Evolutionary conservation across 2,329 filamentous ascomycete genomes (phyloP).

Genomic region (Periconia macrospinosa): DNA sequence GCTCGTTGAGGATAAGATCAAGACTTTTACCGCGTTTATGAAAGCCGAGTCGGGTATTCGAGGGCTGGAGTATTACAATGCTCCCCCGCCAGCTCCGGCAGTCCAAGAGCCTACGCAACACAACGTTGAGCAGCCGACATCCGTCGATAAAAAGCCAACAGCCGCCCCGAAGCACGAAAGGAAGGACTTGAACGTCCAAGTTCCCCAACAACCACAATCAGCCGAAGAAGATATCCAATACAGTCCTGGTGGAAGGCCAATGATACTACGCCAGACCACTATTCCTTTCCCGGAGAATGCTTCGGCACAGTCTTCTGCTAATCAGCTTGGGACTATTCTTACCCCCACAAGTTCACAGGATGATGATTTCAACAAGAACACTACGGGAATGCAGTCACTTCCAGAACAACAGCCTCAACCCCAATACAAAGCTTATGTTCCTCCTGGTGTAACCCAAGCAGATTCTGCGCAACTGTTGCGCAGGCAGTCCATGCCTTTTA

Average conservation of each 20-base stretch:
- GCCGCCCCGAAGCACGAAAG: too few species aligned
- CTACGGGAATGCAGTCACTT: conserved; percentile 32
- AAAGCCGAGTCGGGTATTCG: conserved; percentile 34
- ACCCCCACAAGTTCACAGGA: conserved; percentile 40
- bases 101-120: conserved; percentile 4
- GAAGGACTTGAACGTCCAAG: conserved; percentile 21
- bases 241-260: conserved; percentile 58
- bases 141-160: conserved; percentile 2
- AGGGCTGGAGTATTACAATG: conserved; percentile 49
- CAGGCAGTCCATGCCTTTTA: conserved; percentile 26
- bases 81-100: conserved; percentile 19
- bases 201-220: conserved; percentile 11
- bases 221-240: conserved; percentile 43
- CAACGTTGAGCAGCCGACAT: conserved; percentile 2
- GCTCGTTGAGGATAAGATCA: conserved; percentile 56
- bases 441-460: conserved; percentile 15
- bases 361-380: conserved; percentile 34
- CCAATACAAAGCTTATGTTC: conserved; percentile 40
- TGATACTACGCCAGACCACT: conserved; percentile 34
- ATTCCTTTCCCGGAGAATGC: conserved; percentile 11
- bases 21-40: conserved; percentile 56
- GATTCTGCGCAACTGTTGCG: conserved; percentile 18
- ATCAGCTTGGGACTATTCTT: conserved; percentile 31
- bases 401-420: conserved; percentile 25
- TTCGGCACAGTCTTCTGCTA: conserved; percentile 8